Base-by-base conservation (phyloP, 1,284 basidiomycete species). In the Mrakiaceae sp. region DNA sequence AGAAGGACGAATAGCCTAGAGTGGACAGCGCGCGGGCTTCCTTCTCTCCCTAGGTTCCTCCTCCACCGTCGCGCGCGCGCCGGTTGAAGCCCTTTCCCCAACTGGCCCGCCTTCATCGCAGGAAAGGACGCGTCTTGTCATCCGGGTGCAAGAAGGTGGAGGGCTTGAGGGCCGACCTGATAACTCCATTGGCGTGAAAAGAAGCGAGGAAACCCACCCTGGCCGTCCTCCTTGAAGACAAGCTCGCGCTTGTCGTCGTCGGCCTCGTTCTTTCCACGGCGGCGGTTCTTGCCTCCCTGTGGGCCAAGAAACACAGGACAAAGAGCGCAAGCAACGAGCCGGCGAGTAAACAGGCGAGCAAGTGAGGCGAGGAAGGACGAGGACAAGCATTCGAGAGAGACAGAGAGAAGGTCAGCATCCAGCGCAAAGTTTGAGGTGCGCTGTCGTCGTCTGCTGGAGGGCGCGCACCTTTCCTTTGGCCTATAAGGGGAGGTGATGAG, bases 221-320 rank as follows among this genome's bases (percentile, higher is more conserved):
- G 96, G 12, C 95, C 95, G 74, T 98, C 96, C 77, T 98, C 95
- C 74, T 92, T 90, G 83, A 98, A 98, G 60, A 98, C 92, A 59
- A 98, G 84, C 78, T 99, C 96, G 72, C 96, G 88, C 83, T 98
- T 98, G 80, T 97, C 92, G 70, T 89, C 88, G 69, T 97, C 92
- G 79, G 93, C 95, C 79, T 98, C 95, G 80, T 98, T 98, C 86
- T 98, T 99, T 84, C 95, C 95, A 80, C 95, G 85, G 83, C 95
- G 85, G 79, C 96, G 86, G 81, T 98, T 98, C 83, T 99, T 98
- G 70, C 96, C 96, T 77, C 96, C 95, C 91, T 98, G 70, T 60
- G 42, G 27, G 54, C 64, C 60, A 27, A 47, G 49, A 42, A 9
- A 46, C 6, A 14, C 12, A 42, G 3, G 10, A 48, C 43, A 42